These are phyloP conservation scores for Nemania sp. DNA, from an alignment of 2,329 filamentous ascomycete species.

Conservation along the genomic window DNA sequence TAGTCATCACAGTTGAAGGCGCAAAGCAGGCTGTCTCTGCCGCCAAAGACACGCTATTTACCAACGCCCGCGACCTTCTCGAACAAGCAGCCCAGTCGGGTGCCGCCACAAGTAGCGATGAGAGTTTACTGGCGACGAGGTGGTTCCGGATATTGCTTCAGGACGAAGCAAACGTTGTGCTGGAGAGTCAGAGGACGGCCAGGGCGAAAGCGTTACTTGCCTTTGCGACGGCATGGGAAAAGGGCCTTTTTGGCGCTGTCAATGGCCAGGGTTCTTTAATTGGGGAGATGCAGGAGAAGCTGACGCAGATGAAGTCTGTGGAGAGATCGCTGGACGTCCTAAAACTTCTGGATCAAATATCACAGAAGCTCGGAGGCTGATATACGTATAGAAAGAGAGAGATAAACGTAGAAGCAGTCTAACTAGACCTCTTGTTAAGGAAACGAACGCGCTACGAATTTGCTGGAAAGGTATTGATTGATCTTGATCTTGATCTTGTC, in stretches of 20 bases:
- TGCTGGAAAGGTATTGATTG: too few species aligned
- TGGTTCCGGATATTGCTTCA: slow-evolving; percentile 55
- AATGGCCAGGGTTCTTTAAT: slow-evolving; percentile 24
- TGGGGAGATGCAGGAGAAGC: slow-evolving; percentile 41
- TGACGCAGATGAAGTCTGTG: slow-evolving; percentile 43
- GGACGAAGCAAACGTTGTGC: slow-evolving; percentile 51
- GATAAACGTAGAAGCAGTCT: neutral
- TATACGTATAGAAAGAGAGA: too few species aligned
- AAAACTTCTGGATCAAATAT: slow-evolving; percentile 47
- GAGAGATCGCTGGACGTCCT: slow-evolving; percentile 54
- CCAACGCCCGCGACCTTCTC: slow-evolving; percentile 53
- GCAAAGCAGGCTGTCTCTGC: slow-evolving; percentile 45
- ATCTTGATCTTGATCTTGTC: too few species aligned
- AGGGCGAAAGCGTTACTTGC: slow-evolving; percentile 53
- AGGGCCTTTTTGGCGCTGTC: slow-evolving; percentile 48
- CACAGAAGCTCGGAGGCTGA: slow-evolving; percentile 30
- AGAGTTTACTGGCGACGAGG: slow-evolving; percentile 34
- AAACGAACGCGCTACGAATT: too few species aligned
- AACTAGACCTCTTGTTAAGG: neutral
- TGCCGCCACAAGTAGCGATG: slow-evolving; percentile 16
- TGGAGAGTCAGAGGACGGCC: slow-evolving; percentile 55
- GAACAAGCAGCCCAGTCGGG: slow-evolving; percentile 43
- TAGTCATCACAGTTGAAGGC: slow-evolving; percentile 46
- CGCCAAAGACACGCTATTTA: slow-evolving; percentile 58
- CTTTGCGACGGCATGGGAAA: slow-evolving; percentile 48